Evolutionary conservation across 2,329 filamentous ascomycete species (phyloP).

Genomic region (Pleurostoma richardsiae): DNA sequence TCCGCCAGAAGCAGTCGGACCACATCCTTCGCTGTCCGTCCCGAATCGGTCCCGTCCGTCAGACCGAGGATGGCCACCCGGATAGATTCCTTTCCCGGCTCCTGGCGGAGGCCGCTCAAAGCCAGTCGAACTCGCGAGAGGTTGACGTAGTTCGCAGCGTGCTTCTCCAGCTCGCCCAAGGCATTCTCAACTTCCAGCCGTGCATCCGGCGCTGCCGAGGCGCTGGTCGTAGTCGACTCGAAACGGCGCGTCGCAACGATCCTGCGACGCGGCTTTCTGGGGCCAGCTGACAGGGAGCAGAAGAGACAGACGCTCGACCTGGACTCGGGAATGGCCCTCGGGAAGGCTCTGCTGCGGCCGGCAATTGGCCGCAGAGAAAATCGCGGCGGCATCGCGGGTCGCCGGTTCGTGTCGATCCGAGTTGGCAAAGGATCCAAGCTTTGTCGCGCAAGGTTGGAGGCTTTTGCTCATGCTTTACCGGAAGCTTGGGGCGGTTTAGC

Average conservation of each 20-base stretch:
- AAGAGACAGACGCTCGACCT: constrained; percentile 20
- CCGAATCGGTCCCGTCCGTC: constrained; percentile 27
- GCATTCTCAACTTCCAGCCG: constrained; percentile 53
- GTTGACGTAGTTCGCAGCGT: constrained; percentile 58
- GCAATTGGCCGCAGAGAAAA: constrained; percentile 18
- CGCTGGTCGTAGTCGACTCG: constrained; percentile 14
- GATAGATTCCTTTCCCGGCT: constrained; percentile 50
- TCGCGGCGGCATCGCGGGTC: constrained; percentile 21
- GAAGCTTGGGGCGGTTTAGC: too few species aligned
- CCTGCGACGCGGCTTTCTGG: constrained; percentile 7
- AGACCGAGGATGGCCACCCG: constrained; percentile 54
- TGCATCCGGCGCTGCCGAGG: constrained; percentile 17
- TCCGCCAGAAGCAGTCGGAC: constrained; percentile 67
- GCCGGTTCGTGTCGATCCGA: too few species aligned
- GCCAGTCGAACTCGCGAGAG: constrained; percentile 69
- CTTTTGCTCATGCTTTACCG: too few species aligned
- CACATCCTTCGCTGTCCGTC: constrained; percentile 55
- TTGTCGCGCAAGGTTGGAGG: too few species aligned
- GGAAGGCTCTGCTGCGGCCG: constrained; percentile 10
- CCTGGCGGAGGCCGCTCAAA: constrained; percentile 56
- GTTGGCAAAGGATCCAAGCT: too few species aligned
- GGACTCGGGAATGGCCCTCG: not conserved
- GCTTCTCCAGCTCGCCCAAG: constrained; percentile 55
- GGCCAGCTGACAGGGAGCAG: constrained; percentile 15
- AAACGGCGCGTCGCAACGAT: constrained; percentile 10